Percentiles rank a stretch among this genome's conserved stretches.
phyloP scores from a whole-genome alignment of 371 early-diverging fungal genomes.

The Thermomucor indicae-seudaticae region DNA sequence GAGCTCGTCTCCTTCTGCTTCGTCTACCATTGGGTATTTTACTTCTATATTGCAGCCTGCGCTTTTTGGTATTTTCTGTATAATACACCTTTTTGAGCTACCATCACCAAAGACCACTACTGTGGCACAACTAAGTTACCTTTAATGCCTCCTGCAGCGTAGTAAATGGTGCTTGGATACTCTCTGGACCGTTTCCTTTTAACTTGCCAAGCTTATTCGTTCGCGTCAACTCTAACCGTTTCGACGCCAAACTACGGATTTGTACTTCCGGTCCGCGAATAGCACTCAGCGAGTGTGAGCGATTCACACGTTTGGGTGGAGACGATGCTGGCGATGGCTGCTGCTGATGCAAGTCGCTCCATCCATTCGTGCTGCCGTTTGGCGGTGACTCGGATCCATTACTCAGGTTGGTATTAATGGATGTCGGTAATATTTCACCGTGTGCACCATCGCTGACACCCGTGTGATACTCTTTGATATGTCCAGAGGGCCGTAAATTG shows the following conservation, averaged over 20 bases:
- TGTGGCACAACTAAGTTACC: no score
- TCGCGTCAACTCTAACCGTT: slow-evolving; percentile 28
- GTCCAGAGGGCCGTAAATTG: slow-evolving; percentile 46
- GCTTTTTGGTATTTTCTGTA: slow-evolving; percentile 62
- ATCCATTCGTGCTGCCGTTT: not conserved
- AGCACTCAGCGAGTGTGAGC: slow-evolving; percentile 53
- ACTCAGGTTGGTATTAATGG: not conserved
- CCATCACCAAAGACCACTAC: no score
- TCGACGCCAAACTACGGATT: slow-evolving; percentile 13
- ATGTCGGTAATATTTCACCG: slow-evolving; percentile 17
- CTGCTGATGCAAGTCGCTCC: not conserved
- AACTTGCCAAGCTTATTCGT: slow-evolving; percentile 42
- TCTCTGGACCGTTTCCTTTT: slow-evolving; percentile 66
- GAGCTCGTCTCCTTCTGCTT: slow-evolving; percentile 72
- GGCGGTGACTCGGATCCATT: not conserved
- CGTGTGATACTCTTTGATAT: slow-evolving; percentile 46
- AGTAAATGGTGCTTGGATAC: slow-evolving; percentile 79
- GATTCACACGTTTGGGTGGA: slow-evolving; percentile 19
- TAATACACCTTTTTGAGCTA: not conserved
- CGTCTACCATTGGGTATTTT: slow-evolving; percentile 93
- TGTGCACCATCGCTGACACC: slow-evolving; percentile 36
- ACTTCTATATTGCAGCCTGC: slow-evolving; percentile 96
- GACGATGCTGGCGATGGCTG: not conserved
- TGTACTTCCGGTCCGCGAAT: slow-evolving; percentile 17
- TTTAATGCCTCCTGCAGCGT: slow-evolving; percentile 78